Evolutionary conservation across 768 basidiomycete genomes (phyloP).

Genomic region (Suillus ampliporus): DNA sequence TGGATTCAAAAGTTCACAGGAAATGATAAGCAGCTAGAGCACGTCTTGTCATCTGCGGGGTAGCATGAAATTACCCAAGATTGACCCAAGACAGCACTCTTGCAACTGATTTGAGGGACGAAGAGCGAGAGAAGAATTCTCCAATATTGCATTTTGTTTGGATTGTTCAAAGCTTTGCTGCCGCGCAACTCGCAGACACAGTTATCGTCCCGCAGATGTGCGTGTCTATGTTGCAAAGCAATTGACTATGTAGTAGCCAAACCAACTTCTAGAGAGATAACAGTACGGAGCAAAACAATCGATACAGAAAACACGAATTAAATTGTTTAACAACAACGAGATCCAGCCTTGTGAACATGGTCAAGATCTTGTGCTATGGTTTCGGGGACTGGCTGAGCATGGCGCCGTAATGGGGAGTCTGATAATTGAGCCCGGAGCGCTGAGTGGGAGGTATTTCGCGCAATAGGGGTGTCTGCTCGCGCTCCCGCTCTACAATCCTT

Average conservation of each 20-base stretch:
- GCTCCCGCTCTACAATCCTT: constrained; percentile 63
- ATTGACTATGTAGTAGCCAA: not conserved
- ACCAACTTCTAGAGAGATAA: not conserved
- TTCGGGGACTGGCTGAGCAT: constrained; percentile 12
- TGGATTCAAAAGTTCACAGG: too few species aligned
- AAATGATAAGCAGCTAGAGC: too few species aligned
- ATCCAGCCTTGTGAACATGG: not conserved
- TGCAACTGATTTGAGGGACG: too few species aligned
- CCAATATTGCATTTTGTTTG: too few species aligned
- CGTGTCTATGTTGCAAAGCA: not conserved
- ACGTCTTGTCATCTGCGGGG: too few species aligned
- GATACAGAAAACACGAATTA: too few species aligned
- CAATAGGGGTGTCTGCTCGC: constrained; percentile 48
- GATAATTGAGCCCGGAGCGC: not conserved
- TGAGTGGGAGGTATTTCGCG: not conserved
- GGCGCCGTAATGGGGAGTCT: constrained; percentile 5
- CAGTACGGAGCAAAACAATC: not conserved
- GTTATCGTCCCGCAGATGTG: not conserved
- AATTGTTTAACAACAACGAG: not conserved
- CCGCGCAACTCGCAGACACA: not conserved
- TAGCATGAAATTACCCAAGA: too few species aligned
- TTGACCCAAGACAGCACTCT: too few species aligned
- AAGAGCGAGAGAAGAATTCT: too few species aligned
- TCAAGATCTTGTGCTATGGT: not conserved
- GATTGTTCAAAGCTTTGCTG: too few species aligned